Evolutionary conservation across 192 early-diverging fungal species (phyloP).

Genomic region (Umbelopsis vinacea): DNA sequence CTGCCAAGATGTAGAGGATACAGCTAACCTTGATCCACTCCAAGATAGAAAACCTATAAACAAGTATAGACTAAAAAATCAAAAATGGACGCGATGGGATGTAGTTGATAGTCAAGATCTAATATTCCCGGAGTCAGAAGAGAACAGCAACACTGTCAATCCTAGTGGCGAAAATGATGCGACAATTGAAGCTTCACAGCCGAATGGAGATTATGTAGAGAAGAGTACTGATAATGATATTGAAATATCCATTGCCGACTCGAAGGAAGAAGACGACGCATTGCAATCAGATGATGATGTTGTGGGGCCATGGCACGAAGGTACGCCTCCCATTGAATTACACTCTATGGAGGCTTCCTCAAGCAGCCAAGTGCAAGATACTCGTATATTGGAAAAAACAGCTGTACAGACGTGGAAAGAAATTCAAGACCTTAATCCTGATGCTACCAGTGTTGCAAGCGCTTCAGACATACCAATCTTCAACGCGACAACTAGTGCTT

Average conservation of each 20-base stretch:
- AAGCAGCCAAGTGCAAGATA: not conserved
- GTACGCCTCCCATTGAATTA: not conserved
- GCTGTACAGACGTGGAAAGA: too few relatives aligned
- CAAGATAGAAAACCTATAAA: not conserved
- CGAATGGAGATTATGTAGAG: not conserved
- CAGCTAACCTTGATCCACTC: too few relatives aligned
- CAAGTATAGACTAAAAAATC: slow-evolving; percentile 5
- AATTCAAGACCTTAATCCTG: too few relatives aligned
- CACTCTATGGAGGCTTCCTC: not conserved
- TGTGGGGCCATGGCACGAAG: slow-evolving; percentile 34
- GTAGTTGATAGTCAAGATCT: not conserved
- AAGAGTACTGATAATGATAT: not conserved
- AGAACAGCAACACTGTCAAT: not conserved
- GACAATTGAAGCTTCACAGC: not conserved
- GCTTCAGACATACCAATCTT: too few relatives aligned
- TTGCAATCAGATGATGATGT: slow-evolving; percentile 38
- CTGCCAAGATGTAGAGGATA: not conserved
- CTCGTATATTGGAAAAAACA: not conserved
- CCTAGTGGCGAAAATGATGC: not conserved
- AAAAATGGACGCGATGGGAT: slow-evolving; percentile 33
- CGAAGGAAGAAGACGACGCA: not conserved
- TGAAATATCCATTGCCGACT: not conserved
- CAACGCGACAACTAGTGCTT: too few relatives aligned
- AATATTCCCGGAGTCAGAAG: not conserved
- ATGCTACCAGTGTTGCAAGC: too few relatives aligned